Evolutionary conservation across 2,329 filamentous ascomycete species (phyloP), one percentile per base, ranked within the genome.

Genomic region (Arthroderma sp.): DNA sequence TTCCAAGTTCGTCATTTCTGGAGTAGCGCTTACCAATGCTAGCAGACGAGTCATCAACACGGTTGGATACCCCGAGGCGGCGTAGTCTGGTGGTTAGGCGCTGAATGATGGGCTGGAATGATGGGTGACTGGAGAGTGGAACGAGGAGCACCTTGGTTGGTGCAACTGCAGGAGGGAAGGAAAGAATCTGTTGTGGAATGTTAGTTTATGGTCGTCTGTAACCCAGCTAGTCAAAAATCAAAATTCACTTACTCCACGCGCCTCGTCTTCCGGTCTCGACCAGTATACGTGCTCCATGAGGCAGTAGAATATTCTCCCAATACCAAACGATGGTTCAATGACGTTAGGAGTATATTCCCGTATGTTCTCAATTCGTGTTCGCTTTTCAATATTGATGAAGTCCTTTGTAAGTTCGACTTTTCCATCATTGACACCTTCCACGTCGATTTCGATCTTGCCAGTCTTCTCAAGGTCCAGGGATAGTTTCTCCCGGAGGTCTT

Each of bases 301-400:
- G 49, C 83, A 81, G 71, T 94, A 96, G 47, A 96, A 71, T 50
- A 96, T 95, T 56, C 89, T 80, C 48, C 89, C 91, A 58, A 96
- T 94, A 72, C 89, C 89, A 57, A 96, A 98, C 0, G 89, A 96
- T 1, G 89, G 91, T 70, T 98, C 91, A 55, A 96, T 93, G 40
- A 94, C 87, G 60, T 95, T 95, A 48, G 89, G 89, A 0, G 83
- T 93, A 69, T 85, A 98, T 63, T 95, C 88, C 56, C 91, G 78
- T 47, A 81, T 78, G 61, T 94, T 82, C 65, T 94, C 85, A 3
- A 80, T 75, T 50, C 86, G 75, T 54, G 82, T 94, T 55, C 81
- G 78, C 69, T 84, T 87, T 69, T 88, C 84, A 55, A 96, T 86
- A 47, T 72, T 77, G 60, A 98, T 72, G 40, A 93, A 73, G 49